Base-by-base conservation (phyloP, 371 early-diverging fungal genomes). In the Blakeslea trispora region DNA sequence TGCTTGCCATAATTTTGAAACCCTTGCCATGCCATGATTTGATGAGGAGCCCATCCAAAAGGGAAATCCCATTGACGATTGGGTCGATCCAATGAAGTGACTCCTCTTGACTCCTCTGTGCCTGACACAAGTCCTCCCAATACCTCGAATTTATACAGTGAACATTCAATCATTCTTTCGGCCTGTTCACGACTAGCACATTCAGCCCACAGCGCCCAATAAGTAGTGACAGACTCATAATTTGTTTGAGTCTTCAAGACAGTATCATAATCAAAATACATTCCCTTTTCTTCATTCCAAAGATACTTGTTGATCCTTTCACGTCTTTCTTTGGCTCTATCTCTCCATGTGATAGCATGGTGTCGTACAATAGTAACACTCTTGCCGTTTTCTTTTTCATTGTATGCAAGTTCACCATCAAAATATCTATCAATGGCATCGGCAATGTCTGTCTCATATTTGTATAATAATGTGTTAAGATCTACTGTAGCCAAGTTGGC, bases 1-100 rank as follows among this genome's bases (percentile, higher is more conserved):
- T 53, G 61, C 57, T 78, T 89, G 2, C 91, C 93, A 69, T 96
- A 97, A 49, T 82, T 79, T 50, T 77, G 79, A 44, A 96, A 79
- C 0, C 91, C 95, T 61, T 81, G 72, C 97, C 97, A 97, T 3
- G 95, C 91, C 62, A 97, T 75, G 31, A 97, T 95, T 71, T 97
- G 97, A 71, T 95, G 96, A 49, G 97, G 97, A 17, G 94, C 95
- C 97, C 97, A 96, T n/a, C 97, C 93, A 64, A 83, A 93, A 0
- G 91, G 93, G 60, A 85, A 93, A 59, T 96, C 97, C 96, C 96
- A 96, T 63, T 97, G 97, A 32, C 96, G 85, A 61, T 91, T 91
- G 17, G 96, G 96, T 13, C 97, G 79, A 53, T 85, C 85, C 18
- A 90, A 64, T n/a, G 83, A 69, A 37, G 87, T 84, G 8, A 52